Evolutionary conservation across 495 filamentous ascomycete species (phyloP), one percentile per base, ranked within the genome.

Genomic region (Jackrogersella multiformis): DNA sequence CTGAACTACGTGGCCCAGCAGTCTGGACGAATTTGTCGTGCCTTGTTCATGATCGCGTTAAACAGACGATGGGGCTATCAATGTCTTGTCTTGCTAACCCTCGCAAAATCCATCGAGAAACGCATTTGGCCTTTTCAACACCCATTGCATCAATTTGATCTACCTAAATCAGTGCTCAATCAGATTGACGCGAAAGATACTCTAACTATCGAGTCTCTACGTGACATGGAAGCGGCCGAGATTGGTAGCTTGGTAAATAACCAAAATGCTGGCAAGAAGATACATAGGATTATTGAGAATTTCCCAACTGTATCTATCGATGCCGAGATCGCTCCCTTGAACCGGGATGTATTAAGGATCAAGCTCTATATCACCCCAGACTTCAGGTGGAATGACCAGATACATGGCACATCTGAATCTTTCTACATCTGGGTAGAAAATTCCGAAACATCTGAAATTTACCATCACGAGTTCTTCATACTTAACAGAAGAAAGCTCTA

Each of bases 381-480:
- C 21, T 99, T 98, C 75, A 84, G 81, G 10, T 99, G 95, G 95
- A 97, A 97, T 64, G 96, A 99, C 65, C 88, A 88, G n/a, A 85
- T 97, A 49, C 92, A 99, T 76, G 96, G 96, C 2, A 89, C 87
- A 4, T 97, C 94, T 1, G 95, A 99, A 73, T 93, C 92, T 16
- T 99, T 95, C 78, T 98, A 94, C 87, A 89, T 98, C 48, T 98
- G 96, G 96, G 94, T 98, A 13, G 95, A 99, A 77, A 96, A 98
- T 72, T 97, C 94, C 0, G 96, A 98, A 69, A 97, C 94, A 0
- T 94, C 92, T 1, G 93, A 98, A 74, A 97, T 99, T 35, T 99
- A 96, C 68, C 95, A 99, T 71, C 92, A 97, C 59, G 95, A 99
- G 75, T 97, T 90, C 76, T 98, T 98, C 79, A 92, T 99, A 51